A percentile compares a stretch with the other conserved stretches of the same genome.
Conservation (phyloP, 2,329 filamentous ascomycete species). For the Trichoderma sp. region DNA sequence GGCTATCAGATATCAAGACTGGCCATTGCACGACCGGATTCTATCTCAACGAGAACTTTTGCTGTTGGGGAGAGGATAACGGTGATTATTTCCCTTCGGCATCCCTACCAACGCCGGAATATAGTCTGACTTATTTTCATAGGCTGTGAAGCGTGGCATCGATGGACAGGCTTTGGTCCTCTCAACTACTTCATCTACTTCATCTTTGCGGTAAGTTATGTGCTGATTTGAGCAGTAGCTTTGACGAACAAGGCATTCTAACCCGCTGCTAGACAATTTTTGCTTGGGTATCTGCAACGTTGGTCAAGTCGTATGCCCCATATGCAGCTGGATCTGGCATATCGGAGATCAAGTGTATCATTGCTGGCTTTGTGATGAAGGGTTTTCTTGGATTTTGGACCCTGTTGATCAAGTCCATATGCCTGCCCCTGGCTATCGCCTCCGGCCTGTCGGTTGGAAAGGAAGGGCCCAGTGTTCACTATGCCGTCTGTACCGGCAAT, state of each 20-base stretch:
- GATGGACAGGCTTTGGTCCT: conserved; percentile 78
- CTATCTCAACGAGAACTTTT: conserved; percentile 96
- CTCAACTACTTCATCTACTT: conserved; percentile 90
- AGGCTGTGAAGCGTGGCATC: conserved; percentile 87
- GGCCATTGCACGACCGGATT: conserved; percentile 96
- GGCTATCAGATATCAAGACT: conserved; percentile 92
- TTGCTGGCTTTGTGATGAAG: conserved; percentile 99
- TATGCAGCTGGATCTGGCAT: conserved; percentile 97
- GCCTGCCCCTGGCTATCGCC: conserved; percentile 86
- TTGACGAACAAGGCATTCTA: conserved; percentile 1
- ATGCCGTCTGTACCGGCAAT: conserved; percentile 95
- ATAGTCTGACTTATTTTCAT: conserved; percentile 34
- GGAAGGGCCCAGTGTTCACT: conserved; percentile 98
- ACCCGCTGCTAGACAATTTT: conserved; percentile 65
- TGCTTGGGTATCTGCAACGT: conserved; percentile 76
- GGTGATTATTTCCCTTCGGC: conserved; percentile 54
- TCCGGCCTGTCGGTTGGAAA: conserved; percentile 95
- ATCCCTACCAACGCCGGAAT: neutral
- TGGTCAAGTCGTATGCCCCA: conserved; percentile 90
- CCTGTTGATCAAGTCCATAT: conserved; percentile 89
- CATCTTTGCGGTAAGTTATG: conserved; percentile 68
- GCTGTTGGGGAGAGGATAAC: conserved; percentile 93
- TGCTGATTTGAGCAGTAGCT: neutral
- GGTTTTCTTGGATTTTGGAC: conserved; percentile 93
- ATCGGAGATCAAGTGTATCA: conserved; percentile 99